These are phyloP conservation scores for Acanthamoeba triangularis DNA, from an alignment of 208 protist species.

Conservation along the genomic window DNA sequence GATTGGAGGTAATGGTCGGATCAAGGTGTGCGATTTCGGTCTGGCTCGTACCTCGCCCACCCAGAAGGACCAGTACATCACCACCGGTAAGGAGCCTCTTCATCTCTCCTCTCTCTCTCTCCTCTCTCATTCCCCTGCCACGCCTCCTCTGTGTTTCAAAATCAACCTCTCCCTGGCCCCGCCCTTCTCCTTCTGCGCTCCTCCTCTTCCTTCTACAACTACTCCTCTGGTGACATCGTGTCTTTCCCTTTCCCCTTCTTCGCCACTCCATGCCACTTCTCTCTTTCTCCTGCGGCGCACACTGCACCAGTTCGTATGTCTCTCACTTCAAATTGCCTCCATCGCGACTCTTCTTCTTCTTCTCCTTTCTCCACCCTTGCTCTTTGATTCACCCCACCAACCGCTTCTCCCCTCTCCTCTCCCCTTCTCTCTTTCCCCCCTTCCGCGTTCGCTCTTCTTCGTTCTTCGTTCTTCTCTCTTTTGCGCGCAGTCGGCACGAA, in stretches of 20 bases:
- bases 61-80: constrained; percentile 55
- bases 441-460: background rate
- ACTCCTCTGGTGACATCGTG: background rate
- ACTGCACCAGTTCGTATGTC: background rate
- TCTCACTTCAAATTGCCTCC: background rate
- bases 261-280: background rate
- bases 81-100: background rate
- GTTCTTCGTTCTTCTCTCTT: background rate
- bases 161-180: background rate
- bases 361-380: background rate
- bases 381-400: background rate
- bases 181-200: background rate
- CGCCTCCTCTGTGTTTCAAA: background rate
- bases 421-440: too few species aligned
- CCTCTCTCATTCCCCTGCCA: too few species aligned
- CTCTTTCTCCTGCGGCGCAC: background rate
- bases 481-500: constrained; percentile 54
- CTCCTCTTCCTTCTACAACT: background rate
- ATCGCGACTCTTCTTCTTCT: too few species aligned
- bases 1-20: background rate
- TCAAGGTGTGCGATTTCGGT: constrained; percentile 70
- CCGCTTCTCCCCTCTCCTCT: background rate
- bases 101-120: background rate
- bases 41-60: constrained; percentile 33
- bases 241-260: background rate